Evolutionary conservation across 2,329 filamentous ascomycete genomes (phyloP).

Genomic region (Elsinoe australis): DNA sequence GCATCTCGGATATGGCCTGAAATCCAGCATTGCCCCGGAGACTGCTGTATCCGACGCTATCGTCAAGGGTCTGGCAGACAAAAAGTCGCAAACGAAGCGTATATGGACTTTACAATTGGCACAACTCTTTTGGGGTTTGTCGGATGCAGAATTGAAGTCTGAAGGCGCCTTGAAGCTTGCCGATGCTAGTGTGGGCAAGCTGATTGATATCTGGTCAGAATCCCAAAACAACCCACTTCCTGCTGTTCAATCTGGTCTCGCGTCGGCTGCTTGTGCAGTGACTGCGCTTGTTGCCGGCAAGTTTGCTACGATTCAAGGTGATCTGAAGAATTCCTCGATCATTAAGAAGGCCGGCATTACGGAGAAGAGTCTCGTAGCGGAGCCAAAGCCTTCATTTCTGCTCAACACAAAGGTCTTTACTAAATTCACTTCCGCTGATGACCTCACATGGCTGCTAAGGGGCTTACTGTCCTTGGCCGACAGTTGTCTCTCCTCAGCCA

Average conservation of each 20-base stretch:
- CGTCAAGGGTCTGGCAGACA: conserved; percentile 75
- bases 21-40: conserved; percentile 53
- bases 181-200: conserved; percentile 44
- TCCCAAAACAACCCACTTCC: conserved; percentile 68
- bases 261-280: conserved; percentile 69
- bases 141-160: conserved; percentile 42
- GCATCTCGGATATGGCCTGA: conserved; percentile 56
- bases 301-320: conserved; percentile 44
- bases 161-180: conserved; percentile 42
- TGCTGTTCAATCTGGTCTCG: conserved; percentile 73
- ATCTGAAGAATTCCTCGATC: conserved; percentile 49
- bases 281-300: conserved; percentile 53
- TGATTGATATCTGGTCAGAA: conserved; percentile 69
- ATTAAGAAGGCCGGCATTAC: conserved; percentile 56
- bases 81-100: conserved; percentile 67
- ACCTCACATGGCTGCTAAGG: conserved; percentile 67
- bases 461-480: conserved; percentile 49
- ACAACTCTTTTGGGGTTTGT: conserved; percentile 57
- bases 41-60: conserved; percentile 63
- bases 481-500: conserved; percentile 22
- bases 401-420: conserved; percentile 78
- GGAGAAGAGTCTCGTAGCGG: conserved; percentile 58
- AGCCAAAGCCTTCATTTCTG: conserved; percentile 81
- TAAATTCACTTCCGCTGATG: conserved; percentile 66
- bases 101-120: conserved; percentile 73